A percentile compares a stretch with the other conserved stretches of the same genome.
Evolutionary conservation across 2,329 filamentous ascomycete genomes (phyloP).

Genomic region (Thielaviopsis ethacetica): DNA sequence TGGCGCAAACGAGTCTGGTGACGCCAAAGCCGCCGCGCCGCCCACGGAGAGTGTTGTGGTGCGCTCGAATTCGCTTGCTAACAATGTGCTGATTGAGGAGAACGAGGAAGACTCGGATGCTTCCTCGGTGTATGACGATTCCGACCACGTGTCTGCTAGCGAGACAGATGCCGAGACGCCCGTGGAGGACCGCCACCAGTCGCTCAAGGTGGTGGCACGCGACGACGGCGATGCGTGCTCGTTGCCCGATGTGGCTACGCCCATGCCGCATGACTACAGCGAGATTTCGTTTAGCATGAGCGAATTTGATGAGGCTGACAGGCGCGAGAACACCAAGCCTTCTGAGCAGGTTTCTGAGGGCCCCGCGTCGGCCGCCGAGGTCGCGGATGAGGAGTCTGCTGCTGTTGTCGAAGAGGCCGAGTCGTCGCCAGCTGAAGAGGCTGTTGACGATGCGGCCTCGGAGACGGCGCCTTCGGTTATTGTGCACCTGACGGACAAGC

Average conservation of each 20-base stretch:
- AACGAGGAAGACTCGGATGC: background rate
- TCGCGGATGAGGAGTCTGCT: background rate
- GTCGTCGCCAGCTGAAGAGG: background rate
- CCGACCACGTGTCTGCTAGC: slow-evolving; percentile 3
- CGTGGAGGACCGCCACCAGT: slow-evolving; percentile 1
- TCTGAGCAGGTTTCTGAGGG: background rate
- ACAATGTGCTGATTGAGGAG: background rate
- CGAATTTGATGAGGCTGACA: background rate
- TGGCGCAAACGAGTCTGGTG: background rate
- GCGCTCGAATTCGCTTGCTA: background rate
- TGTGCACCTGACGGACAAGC: background rate
- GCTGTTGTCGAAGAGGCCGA: background rate
- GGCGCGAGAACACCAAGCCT: background rate
- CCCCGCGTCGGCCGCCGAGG: background rate
- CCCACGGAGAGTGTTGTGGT: background rate
- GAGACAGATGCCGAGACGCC: slow-evolving; percentile 8
- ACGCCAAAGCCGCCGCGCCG: background rate
- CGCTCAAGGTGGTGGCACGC: background rate
- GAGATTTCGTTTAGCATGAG: slow-evolving; percentile 9
- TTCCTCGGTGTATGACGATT: slow-evolving; percentile 1
- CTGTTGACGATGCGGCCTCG: background rate
- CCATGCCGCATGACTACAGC: slow-evolving; percentile 7
- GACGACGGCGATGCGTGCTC: background rate
- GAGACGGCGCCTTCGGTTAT: background rate
- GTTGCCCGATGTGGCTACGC: slow-evolving; percentile 1